These are phyloP conservation scores for Solanum aculeatissimum DNA, from an alignment of 305 asterid species.

Conservation along the genomic window DNA sequence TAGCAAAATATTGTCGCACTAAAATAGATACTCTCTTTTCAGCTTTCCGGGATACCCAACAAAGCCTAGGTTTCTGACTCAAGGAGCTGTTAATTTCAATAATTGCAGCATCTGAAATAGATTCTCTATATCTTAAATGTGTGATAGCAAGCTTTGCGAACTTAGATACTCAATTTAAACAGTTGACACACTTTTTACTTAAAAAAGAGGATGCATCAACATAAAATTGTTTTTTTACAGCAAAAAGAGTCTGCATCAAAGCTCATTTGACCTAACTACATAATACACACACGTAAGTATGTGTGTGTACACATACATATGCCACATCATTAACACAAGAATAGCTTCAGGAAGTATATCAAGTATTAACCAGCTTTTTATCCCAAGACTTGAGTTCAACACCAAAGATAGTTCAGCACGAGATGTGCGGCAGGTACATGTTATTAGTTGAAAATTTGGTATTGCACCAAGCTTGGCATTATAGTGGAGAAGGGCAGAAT, in stretches of 20 bases:
- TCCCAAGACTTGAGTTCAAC: neutral
- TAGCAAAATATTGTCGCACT: neutral
- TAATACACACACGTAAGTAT: neutral
- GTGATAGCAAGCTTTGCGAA: neutral
- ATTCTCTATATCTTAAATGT: neutral
- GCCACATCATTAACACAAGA: neutral
- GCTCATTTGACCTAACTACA: neutral
- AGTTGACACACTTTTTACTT: neutral
- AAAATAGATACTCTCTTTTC: neutral
- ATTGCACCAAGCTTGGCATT: neutral
- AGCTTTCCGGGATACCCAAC: neutral
- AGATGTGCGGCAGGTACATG: neutral
- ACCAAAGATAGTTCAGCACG: neutral
- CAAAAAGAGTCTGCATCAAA: neutral
- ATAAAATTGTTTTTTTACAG: neutral
- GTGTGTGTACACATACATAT: neutral
- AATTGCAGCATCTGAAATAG: neutral
- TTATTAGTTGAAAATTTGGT: neutral
- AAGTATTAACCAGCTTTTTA: neutral
- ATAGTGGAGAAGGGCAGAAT: neutral
- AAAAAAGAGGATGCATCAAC: neutral
- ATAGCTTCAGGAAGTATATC: neutral
- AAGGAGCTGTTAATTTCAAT: neutral
- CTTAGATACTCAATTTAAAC: neutral
- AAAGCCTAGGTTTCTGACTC: neutral